Percentiles rank a stretch among this genome's conserved stretches.
phyloP scores from a whole-genome alignment of 2,329 filamentous ascomycete species.

The Cadophora gregata region DNA sequence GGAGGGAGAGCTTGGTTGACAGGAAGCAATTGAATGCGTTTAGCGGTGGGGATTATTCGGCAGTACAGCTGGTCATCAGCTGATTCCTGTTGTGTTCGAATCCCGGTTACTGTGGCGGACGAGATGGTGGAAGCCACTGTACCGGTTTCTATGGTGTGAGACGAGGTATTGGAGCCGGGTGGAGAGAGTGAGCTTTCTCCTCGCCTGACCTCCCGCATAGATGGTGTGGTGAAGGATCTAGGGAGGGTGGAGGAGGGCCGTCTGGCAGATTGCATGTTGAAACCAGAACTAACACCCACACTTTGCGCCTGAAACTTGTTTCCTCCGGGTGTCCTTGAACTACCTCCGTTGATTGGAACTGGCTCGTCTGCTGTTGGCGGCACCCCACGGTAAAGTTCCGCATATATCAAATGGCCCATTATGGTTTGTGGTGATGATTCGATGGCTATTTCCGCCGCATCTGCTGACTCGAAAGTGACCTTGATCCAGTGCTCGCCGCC shows the following conservation, averaged over 20 bases:
- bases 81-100: slow-evolving; percentile 34
- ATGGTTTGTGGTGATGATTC: slow-evolving; percentile 75
- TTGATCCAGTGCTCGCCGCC: slow-evolving; percentile 94
- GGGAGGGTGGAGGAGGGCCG: slow-evolving; percentile 35
- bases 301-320: slow-evolving; percentile 24
- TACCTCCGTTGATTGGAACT: slow-evolving; percentile 50
- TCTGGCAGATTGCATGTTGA: slow-evolving; percentile 21
- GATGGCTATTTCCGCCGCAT: slow-evolving; percentile 72
- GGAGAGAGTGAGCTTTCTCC: slow-evolving; percentile 40
- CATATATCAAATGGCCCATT: slow-evolving; percentile 72
- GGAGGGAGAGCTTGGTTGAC: slow-evolving; percentile 74
- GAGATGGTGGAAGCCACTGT: slow-evolving; percentile 50
- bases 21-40: slow-evolving; percentile 68
- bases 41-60: slow-evolving; percentile 70
- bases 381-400: slow-evolving; percentile 71
- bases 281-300: slow-evolving; percentile 27
- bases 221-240: slow-evolving; percentile 39
- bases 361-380: slow-evolving; percentile 69
- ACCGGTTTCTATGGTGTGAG: slow-evolving; percentile 64
- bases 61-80: slow-evolving; percentile 53
- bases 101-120: slow-evolving; percentile 38
- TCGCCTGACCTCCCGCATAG: slow-evolving; percentile 40
- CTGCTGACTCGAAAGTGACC: slow-evolving; percentile 77
- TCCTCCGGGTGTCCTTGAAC: slow-evolving; percentile 21
- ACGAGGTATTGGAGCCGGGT: slow-evolving; percentile 45